These are phyloP conservation scores for Leishmania guyanensis DNA, from an alignment of 208 protist genomes.

Conservation along the genomic window DNA sequence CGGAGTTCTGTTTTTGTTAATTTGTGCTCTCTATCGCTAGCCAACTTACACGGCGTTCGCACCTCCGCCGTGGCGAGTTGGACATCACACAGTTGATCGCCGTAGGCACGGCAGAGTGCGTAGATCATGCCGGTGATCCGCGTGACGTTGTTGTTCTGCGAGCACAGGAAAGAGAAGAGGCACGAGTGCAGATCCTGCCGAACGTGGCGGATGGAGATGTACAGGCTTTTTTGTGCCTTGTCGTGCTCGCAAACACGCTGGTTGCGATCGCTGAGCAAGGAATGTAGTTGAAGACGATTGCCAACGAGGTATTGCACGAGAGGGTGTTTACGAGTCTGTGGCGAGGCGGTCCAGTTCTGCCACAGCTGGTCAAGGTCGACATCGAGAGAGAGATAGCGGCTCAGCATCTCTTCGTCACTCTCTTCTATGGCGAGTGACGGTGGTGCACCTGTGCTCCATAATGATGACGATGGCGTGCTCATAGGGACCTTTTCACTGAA, in stretches of 20 bases:
- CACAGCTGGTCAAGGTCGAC: slow-evolving; percentile 61
- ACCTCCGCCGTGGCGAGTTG: slow-evolving; percentile 41
- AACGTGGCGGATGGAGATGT: slow-evolving; percentile 51
- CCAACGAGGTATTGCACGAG: slow-evolving; percentile 48
- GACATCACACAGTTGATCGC: slow-evolving; percentile 58
- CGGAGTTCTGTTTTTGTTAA: background rate
- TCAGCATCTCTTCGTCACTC: slow-evolving; percentile 45
- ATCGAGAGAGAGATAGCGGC: slow-evolving; percentile 68
- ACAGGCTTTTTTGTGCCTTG: background rate
- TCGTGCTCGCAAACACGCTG: slow-evolving; percentile 8
- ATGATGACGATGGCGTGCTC: background rate
- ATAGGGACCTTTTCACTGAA: background rate
- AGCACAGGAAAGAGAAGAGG: slow-evolving; percentile 77
- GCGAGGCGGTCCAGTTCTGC: slow-evolving; percentile 54
- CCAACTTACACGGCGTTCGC: background rate
- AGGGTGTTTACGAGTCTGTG: slow-evolving; percentile 50
- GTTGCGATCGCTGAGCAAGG: background rate
- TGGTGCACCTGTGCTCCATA: background rate
- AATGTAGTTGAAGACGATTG: background rate
- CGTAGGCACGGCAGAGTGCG: slow-evolving; percentile 42
- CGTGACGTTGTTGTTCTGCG: slow-evolving; percentile 83
- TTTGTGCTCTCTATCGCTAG: background rate
- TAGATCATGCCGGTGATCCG: slow-evolving; percentile 75
- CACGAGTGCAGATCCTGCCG: slow-evolving; percentile 79
- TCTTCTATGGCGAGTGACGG: background rate